Evolutionary conservation across 1,139 yeast genomes (phyloP), one percentile per base, ranked within the genome.

Genomic region (Blastobotrys indianensis): DNA sequence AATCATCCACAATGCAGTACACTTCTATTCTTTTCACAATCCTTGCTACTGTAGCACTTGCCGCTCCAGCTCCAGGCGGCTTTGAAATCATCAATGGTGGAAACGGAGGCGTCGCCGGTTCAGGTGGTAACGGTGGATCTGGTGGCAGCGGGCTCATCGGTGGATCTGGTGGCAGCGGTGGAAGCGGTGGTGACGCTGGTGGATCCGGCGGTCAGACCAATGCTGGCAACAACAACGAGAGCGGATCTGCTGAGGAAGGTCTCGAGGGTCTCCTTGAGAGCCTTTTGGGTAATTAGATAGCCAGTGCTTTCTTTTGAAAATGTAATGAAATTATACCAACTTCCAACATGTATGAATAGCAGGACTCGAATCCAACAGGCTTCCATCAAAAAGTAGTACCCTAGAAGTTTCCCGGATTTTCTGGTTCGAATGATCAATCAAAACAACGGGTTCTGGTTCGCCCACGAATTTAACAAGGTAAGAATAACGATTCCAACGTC

Each of bases 401-500:
- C 23, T 6, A 12, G 36, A 4, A 17, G 32, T 28, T 32, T 28
- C 17, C 25, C 7, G 4, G 25, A 39, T 12, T 17, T 31, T 35
- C 3, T 13, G 30, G 13, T 30, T 30, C 15, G 35, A 37, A 13
- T 43, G 42, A 25, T 43, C 39, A 3, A 43, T 34, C 28, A 43
- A n/a, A 2, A 42, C n/a, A 5, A 33, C 38, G 25, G 37, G 25
- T 3, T 42, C 32, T 12, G 16, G 16, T 9, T 11, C 29, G 5
- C 28, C 17, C 7, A 15, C 17, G 4, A 43, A 25, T 9, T 17
- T 8, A 3, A 43, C 46, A 6, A 17, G 11, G 13, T 33, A 43
- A 13, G 36, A 32, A 20, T 32, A 39, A 6, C 46, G 42, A 28
- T 43, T 43, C 46, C 46, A 43, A 11, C 25, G 16, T 13, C 23